A percentile compares a stretch with the other conserved stretches of the same genome.
Conservation (phyloP, 2,329 filamentous ascomycete genomes). For the Cladosporium cucumerinum region DNA sequence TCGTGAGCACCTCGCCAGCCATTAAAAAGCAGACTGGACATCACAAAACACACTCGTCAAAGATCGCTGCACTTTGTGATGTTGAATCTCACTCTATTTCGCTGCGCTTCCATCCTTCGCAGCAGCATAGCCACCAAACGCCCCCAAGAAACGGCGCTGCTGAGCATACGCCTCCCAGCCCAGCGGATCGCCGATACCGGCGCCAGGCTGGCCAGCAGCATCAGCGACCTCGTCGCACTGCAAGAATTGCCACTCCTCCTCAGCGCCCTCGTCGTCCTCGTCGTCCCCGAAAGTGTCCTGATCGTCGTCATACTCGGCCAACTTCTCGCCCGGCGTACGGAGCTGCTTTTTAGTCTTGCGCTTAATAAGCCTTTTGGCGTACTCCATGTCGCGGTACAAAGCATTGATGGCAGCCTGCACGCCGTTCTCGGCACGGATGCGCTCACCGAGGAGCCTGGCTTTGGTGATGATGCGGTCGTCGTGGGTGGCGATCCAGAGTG, state of each 20-base stretch:
- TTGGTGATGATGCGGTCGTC: constrained; percentile 89
- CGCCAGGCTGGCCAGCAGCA: constrained; percentile 8
- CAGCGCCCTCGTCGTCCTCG: constrained; percentile 23
- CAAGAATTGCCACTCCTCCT: constrained; percentile 76
- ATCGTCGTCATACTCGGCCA: constrained; percentile 24
- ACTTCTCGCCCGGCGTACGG: constrained; percentile 6
- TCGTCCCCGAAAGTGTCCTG: constrained; percentile 28
- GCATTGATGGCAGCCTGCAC: constrained; percentile 87
- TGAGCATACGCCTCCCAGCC: constrained; percentile 8
- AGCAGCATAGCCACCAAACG: constrained; percentile 4
- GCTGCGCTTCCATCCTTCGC: neutral
- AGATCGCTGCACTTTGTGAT: neutral
- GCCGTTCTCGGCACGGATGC: constrained; percentile 87
- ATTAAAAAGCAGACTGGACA: no score
- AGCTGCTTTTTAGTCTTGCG: constrained; percentile 36
- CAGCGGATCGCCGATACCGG: neutral
- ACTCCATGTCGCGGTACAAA: constrained; percentile 92
- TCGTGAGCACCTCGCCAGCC: neutral
- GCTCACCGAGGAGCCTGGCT: constrained; percentile 75
- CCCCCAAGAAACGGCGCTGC: constrained; percentile 12
- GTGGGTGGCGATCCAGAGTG: constrained; percentile 87
- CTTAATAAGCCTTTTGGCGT: constrained; percentile 79
- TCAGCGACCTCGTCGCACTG: constrained; percentile 55
- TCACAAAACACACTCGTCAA: neutral
- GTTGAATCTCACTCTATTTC: neutral